phyloP scores from a whole-genome alignment of 208 protist genomes.

The Trypanosoma avium region DNA sequence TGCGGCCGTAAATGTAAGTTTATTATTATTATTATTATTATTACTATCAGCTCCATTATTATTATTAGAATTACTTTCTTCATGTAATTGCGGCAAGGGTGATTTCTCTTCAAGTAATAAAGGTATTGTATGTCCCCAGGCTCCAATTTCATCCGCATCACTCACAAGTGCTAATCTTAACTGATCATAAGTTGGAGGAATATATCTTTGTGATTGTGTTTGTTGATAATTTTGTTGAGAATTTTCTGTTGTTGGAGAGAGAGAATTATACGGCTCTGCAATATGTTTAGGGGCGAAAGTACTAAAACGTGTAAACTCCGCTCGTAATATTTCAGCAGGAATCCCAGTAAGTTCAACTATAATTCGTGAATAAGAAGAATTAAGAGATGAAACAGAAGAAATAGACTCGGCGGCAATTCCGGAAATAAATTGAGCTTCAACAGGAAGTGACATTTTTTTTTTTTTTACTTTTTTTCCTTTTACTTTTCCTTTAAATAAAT shows the following conservation, averaged over 20 bases:
- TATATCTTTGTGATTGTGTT: too few relatives aligned
- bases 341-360: too few relatives aligned
- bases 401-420: too few relatives aligned
- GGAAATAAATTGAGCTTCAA: too few relatives aligned
- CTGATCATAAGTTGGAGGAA: slow-evolving; percentile 22
- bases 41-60: too few relatives aligned
- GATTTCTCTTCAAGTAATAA: slow-evolving; percentile 26
- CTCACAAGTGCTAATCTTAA: slow-evolving; percentile 50
- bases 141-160: slow-evolving; percentile 33
- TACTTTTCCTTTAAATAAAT: slow-evolving; percentile 5
- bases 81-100: not conserved
- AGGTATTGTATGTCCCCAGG: slow-evolving; percentile 46
- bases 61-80: not conserved
- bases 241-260: not conserved
- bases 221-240: too few relatives aligned
- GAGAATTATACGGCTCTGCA: too few relatives aligned
- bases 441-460: slow-evolving; percentile 6
- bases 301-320: slow-evolving; percentile 11
- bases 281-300: too few relatives aligned
- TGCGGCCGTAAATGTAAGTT: slow-evolving; percentile 10
- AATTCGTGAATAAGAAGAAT: too few relatives aligned
- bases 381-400: too few relatives aligned
- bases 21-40: too few relatives aligned
- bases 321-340: not conserved
- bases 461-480: slow-evolving; percentile 1